Evolutionary conservation across 352 stramenopile genomes (phyloP).

Genomic region (Pilasporangium apinafurcum): DNA sequence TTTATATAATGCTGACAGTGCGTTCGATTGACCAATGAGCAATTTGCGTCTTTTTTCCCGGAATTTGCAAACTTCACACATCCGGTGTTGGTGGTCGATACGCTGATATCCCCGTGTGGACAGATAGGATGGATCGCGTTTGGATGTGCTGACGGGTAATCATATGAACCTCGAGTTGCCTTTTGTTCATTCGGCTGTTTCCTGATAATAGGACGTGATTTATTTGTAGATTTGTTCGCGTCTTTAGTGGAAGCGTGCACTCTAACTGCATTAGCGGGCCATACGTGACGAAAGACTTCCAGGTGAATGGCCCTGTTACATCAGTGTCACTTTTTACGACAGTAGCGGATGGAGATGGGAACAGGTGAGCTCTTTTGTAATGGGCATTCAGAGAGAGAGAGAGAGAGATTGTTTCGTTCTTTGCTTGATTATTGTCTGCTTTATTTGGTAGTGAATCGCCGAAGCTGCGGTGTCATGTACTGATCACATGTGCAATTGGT

Average conservation of each 20-base stretch:
- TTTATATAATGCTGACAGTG: conserved; percentile 17
- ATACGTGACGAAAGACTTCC: conserved; percentile 40
- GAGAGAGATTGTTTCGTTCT: too few species aligned
- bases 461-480: conserved; percentile 29
- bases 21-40: conserved; percentile 41
- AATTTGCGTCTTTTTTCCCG: conserved; percentile 66
- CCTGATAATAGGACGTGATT: too few species aligned
- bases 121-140: conserved; percentile 45
- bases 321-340: conserved; percentile 42
- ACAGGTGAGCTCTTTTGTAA: too few species aligned
- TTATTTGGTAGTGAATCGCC: not conserved
- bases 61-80: conserved; percentile 54
- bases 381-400: too few species aligned
- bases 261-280: conserved; percentile 29
- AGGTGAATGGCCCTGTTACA: conserved; percentile 55
- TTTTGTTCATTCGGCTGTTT: too few species aligned
- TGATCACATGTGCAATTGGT: conserved; percentile 61
- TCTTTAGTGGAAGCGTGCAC: conserved; percentile 33
- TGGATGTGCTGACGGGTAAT: conserved; percentile 68
- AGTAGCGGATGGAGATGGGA: not conserved
- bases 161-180: too few species aligned
- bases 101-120: conserved; percentile 10
- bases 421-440: too few species aligned
- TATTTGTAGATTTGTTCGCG: conserved; percentile 29
- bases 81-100: conserved; percentile 46